Evolutionary conservation across 192 early-diverging fungal species (phyloP).

Genomic region (Chytriomyces confervae): DNA sequence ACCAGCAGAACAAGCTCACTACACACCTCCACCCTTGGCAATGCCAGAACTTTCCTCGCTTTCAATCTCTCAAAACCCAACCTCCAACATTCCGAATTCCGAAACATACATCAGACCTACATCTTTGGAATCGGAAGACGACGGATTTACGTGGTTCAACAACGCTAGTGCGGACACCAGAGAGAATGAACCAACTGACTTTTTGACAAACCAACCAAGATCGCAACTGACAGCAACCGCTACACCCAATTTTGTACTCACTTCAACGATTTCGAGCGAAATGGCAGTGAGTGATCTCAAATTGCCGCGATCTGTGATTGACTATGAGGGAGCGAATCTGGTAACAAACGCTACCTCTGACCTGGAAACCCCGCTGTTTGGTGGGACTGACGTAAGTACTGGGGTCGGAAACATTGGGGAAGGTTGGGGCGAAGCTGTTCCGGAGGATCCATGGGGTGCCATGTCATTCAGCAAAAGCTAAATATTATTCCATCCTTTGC

Average conservation of each 20-base stretch:
- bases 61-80: background rate
- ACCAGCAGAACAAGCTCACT: background rate
- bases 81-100: too few species aligned
- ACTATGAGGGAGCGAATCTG: background rate
- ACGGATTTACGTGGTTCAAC: too few species aligned
- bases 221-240: background rate
- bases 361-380: background rate
- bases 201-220: too few species aligned
- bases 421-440: background rate
- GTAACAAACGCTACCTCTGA: background rate
- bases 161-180: too few species aligned
- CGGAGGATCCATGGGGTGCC: slow-evolving; percentile 3
- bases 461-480: too few species aligned
- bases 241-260: background rate
- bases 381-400: background rate
- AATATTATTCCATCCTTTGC: too few species aligned
- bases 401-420: background rate
- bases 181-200: too few species aligned
- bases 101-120: too few species aligned
- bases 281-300: background rate
- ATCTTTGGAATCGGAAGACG: too few species aligned
- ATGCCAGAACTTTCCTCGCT: background rate
- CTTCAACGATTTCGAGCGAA: background rate
- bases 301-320: background rate
- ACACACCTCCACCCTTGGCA: background rate